Conservation (phyloP, 2,329 filamentous ascomycete species). For the Neopestalotiopsis sp. region DNA sequence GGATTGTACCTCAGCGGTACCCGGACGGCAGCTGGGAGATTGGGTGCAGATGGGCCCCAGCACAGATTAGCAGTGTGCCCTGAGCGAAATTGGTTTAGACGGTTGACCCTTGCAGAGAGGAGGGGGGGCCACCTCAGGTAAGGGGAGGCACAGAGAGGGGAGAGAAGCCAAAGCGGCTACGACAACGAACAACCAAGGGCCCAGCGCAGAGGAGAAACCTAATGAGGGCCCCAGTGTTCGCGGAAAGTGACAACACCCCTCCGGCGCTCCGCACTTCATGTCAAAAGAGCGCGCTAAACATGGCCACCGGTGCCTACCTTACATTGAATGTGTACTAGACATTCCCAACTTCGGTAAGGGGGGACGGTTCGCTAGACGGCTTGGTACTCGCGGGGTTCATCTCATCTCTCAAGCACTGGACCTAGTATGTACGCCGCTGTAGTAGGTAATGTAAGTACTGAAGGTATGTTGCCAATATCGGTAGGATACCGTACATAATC, state of each 20-base stretch:
- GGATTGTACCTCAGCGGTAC: conserved; percentile 37
- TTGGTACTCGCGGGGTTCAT: not conserved
- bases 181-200: not conserved
- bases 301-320: not conserved
- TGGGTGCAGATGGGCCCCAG: conserved; percentile 30
- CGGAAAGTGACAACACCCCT: conserved; percentile 15
- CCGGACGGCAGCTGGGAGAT: conserved; percentile 27
- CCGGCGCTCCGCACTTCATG: conserved; percentile 10
- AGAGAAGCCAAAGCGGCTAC: not conserved
- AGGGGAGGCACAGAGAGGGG: not conserved
- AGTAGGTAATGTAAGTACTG: not conserved
- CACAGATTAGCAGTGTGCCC: conserved; percentile 24
- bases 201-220: conserved; percentile 3
- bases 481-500: not conserved
- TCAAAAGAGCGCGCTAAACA: not conserved
- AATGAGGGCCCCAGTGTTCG: not conserved
- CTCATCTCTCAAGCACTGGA: not conserved
- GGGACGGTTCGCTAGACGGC: not conserved
- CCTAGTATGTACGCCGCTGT: not conserved
- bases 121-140: not conserved
- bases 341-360: not conserved
- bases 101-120: conserved; percentile 19
- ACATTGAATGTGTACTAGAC: not conserved
- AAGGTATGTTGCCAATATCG: too few species aligned
- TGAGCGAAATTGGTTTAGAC: conserved; percentile 30